These are phyloP conservation scores for Acarospora socialis DNA, from an alignment of 2,329 filamentous ascomycete species.

Conservation along the genomic window DNA sequence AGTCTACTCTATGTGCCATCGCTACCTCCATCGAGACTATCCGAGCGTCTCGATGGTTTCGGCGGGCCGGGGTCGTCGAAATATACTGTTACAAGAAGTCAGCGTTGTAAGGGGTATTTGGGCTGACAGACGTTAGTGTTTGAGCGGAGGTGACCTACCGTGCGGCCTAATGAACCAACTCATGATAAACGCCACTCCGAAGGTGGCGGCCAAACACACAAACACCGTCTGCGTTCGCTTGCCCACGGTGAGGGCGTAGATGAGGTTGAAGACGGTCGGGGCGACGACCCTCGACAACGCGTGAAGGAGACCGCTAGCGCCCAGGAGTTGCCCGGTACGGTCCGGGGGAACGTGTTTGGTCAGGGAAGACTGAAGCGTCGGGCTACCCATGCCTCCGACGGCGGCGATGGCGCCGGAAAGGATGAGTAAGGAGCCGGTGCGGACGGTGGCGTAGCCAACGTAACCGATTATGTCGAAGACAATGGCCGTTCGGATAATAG, in stretches of 20 bases:
- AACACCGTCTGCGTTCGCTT: slow-evolving; percentile 73
- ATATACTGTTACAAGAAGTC: too few relatives aligned
- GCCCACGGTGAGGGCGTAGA: slow-evolving; percentile 71
- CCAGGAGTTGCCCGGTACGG: slow-evolving; percentile 72
- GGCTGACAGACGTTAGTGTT: too few relatives aligned
- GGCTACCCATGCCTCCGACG: slow-evolving; percentile 70
- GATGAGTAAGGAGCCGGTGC: slow-evolving; percentile 50
- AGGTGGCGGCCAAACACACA: slow-evolving; percentile 53
- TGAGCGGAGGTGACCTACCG: too few relatives aligned
- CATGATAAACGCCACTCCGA: slow-evolving; percentile 49
- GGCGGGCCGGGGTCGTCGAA: too few relatives aligned
- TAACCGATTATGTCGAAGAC: slow-evolving; percentile 64
- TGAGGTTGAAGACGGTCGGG: slow-evolving; percentile 69
- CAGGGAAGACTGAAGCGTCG: slow-evolving; percentile 67
- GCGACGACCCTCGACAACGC: slow-evolving; percentile 64
- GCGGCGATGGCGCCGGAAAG: slow-evolving; percentile 58
- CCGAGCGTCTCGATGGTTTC: too few relatives aligned
- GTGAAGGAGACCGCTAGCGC: slow-evolving; percentile 74
- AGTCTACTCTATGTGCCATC: too few relatives aligned
- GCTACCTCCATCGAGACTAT: too few relatives aligned
- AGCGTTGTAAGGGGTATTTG: too few relatives aligned
- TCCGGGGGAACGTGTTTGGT: slow-evolving; percentile 85
- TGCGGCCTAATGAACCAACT: slow-evolving; percentile 60
- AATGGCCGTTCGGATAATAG: slow-evolving; percentile 59
- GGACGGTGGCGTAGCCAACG: slow-evolving; percentile 56